Evolutionary conservation across 2,329 filamentous ascomycete species (phyloP).

Genomic region (Pyrenochaeta sp.): DNA sequence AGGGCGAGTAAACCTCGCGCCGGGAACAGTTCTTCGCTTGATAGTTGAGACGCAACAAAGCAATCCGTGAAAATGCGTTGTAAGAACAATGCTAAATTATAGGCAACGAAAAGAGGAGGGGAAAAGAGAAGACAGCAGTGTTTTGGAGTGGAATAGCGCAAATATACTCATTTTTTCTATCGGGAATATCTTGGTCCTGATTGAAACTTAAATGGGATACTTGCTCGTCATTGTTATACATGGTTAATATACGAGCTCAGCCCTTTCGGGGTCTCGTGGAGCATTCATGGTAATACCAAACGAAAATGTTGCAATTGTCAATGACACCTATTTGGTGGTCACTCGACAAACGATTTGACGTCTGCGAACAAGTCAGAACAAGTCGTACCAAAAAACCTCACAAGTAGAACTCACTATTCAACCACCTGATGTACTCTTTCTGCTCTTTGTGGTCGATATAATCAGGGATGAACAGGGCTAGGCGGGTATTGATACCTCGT

Average conservation of each 20-base stretch:
- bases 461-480: constrained; percentile 91
- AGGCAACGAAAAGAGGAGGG: background rate
- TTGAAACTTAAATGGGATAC: constrained; percentile 12
- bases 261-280: constrained; percentile 16
- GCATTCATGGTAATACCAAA: constrained; percentile 28
- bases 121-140: background rate
- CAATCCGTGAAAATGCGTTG: background rate
- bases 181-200: constrained; percentile 17
- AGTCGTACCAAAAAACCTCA: constrained; percentile 24
- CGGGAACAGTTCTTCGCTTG: constrained; percentile 21
- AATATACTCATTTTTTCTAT: constrained; percentile 18
- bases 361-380: constrained; percentile 54
- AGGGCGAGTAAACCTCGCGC: constrained; percentile 21
- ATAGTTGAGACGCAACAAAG: constrained; percentile 2
- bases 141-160: constrained; percentile 33
- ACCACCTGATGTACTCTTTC: constrained; percentile 92
- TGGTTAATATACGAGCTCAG: constrained; percentile 20
- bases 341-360: constrained; percentile 84
- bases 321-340: constrained; percentile 19
- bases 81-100: too few relatives aligned
- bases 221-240: constrained; percentile 37
- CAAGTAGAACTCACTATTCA: constrained; percentile 62
- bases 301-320: constrained; percentile 8
- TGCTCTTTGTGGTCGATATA: constrained; percentile 99
- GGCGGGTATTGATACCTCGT: constrained; percentile 84